Percentiles rank a stretch among this genome's conserved stretches.
Conservation (phyloP, 768 basidiomycete genomes). For the Trichaptum fuscoviolaceum region DNA sequence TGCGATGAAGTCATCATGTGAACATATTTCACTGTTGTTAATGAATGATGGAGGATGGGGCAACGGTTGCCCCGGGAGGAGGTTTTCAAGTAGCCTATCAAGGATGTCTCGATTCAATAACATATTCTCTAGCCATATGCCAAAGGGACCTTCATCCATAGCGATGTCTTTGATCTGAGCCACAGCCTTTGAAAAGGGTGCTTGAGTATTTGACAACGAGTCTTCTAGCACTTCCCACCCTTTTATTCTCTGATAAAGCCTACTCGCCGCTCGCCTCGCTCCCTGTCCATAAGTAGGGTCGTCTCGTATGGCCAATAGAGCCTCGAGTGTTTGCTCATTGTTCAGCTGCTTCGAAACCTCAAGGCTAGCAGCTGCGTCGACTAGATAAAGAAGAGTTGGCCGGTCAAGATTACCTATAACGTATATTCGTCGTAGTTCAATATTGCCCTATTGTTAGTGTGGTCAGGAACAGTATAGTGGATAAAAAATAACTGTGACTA, state of each 20-base stretch:
- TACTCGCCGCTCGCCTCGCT: slow-evolving; percentile 40
- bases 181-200: slow-evolving; percentile 45
- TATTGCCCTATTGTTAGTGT: slow-evolving; percentile 39
- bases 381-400: slow-evolving; percentile 47
- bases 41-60: slow-evolving; percentile 37
- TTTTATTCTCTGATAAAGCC: slow-evolving; percentile 43
- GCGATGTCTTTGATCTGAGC: slow-evolving; percentile 56
- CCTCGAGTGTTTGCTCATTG: slow-evolving; percentile 34
- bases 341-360: slow-evolving; percentile 56
- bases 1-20: slow-evolving; percentile 55
- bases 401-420: slow-evolving; percentile 49
- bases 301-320: slow-evolving; percentile 33
- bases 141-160: slow-evolving; percentile 59
- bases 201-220: slow-evolving; percentile 47
- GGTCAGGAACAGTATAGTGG: not conserved
- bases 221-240: slow-evolving; percentile 62
- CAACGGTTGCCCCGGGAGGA: slow-evolving; percentile 28
- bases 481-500: slow-evolving; percentile 20
- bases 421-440: slow-evolving; percentile 52
- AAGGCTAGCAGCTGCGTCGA: slow-evolving; percentile 60
- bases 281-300: slow-evolving; percentile 34
- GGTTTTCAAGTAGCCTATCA: slow-evolving; percentile 38
- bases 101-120: slow-evolving; percentile 50
- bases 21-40: slow-evolving; percentile 21
- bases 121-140: slow-evolving; percentile 71